These are phyloP conservation scores for Avicennia marina DNA, from an alignment of 257 asterid genomes.

Conservation along the genomic window DNA sequence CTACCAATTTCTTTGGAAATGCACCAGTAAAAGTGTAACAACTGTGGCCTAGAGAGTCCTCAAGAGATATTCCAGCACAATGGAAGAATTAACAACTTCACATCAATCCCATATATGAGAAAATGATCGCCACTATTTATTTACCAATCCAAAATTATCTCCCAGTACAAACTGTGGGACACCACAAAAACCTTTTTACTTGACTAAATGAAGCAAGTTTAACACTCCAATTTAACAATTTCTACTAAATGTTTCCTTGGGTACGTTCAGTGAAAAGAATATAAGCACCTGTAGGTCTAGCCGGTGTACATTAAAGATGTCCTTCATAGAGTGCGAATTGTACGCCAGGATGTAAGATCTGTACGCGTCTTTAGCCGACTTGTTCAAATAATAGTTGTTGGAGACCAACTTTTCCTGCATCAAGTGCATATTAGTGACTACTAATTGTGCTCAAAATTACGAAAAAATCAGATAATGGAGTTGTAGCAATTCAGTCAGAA, in stretches of 20 bases:
- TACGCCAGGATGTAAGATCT: conserved; percentile 80
- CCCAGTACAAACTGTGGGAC: too few species aligned
- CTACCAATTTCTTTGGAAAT: too few species aligned
- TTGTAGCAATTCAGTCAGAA: not conserved
- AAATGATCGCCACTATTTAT: too few species aligned
- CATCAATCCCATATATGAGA: too few species aligned
- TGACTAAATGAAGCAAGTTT: too few species aligned
- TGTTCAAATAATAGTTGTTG: conserved; percentile 63
- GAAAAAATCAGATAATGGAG: not conserved
- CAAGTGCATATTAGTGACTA: not conserved
- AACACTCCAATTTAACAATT: too few species aligned
- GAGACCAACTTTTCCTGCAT: conserved; percentile 71
- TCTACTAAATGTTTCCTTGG: not conserved
- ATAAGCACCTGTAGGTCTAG: conserved; percentile 75
- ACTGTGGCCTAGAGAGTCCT: too few species aligned
- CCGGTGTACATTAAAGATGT: conserved; percentile 77
- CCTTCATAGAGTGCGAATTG: conserved; percentile 93
- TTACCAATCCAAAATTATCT: too few species aligned
- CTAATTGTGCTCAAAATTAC: not conserved
- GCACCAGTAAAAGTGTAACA: too few species aligned
- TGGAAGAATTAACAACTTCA: too few species aligned
- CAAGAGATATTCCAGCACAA: too few species aligned
- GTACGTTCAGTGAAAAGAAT: not conserved
- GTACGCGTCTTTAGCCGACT: conserved; percentile 95
- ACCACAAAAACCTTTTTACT: too few species aligned